A percentile compares a stretch with the other conserved stretches of the same genome.
Conservation (phyloP, 179 eudicot species). For the Gypsophila paniculata region DNA sequence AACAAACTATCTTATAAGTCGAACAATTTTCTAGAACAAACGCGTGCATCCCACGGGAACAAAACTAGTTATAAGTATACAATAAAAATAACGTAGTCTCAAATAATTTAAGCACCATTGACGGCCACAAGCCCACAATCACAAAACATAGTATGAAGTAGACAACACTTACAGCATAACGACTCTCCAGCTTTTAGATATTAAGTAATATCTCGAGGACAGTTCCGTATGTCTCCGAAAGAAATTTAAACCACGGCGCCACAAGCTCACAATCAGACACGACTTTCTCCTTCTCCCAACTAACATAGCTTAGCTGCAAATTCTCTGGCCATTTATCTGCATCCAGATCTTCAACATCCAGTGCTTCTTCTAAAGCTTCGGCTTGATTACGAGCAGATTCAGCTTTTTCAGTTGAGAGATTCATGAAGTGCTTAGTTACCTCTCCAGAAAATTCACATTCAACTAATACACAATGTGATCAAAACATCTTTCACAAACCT, state of each 20-base stretch:
- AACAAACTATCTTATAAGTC: too few relatives aligned
- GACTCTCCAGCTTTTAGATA: conserved; percentile 74
- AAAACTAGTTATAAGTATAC: background rate
- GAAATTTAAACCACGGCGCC: conserved; percentile 88
- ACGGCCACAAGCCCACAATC: too few relatives aligned
- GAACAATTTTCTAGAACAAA: too few relatives aligned
- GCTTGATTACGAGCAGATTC: conserved; percentile 86
- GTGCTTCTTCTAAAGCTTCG: conserved; percentile 77
- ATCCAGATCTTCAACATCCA: conserved; percentile 82
- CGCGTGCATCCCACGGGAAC: too few relatives aligned
- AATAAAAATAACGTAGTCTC: background rate
- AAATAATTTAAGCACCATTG: too few relatives aligned
- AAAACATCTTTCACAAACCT: too few relatives aligned
- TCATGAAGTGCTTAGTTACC: conserved; percentile 86
- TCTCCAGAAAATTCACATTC: conserved; percentile 77
- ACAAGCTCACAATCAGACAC: conserved; percentile 90
- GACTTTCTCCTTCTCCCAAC: conserved; percentile 90
- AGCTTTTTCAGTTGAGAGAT: conserved; percentile 84
- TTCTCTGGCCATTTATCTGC: conserved; percentile 90
- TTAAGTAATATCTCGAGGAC: conserved; percentile 76
- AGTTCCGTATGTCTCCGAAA: conserved; percentile 76
- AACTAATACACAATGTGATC: too few relatives aligned
- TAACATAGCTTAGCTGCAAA: conserved; percentile 87
- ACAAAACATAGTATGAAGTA: background rate
- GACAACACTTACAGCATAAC: conserved; percentile 61